Base-by-base conservation (phyloP, 768 basidiomycete genomes). In the Vishniacozyma victoriae region DNA sequence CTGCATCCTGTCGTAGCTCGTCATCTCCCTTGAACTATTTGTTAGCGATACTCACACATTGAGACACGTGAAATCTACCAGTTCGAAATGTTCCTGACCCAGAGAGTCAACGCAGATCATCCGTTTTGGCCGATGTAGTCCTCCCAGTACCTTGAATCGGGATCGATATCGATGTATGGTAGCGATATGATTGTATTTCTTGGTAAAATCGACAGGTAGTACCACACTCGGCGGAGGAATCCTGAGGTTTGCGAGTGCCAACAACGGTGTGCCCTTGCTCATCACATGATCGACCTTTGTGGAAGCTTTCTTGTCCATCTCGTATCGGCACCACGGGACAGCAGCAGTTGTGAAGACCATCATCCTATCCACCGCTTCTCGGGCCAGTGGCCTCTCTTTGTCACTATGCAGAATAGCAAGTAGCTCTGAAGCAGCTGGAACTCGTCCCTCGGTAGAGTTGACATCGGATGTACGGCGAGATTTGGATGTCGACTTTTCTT, bases 1-100 rank as follows among this genome's bases (percentile, higher is more conserved):
- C 90, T 0, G 92, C 92, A 65, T 99, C 95, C 72, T 99, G 95
- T 33, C 95, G 83, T 38, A 95, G 69, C 62, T 99, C 95, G 59
- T 99, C 95, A 9, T 81, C 77, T 3, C 89, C 89, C 69, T 99
- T 96, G 74, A 90, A 92, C 89, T 93, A 53, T 6, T 15, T n/a
- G n/a, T 44, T 35, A 49, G 44, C 25, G 6, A 9, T 24, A 29
- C 5, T n/a, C 24, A 5, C 0, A 12, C 31, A 20, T 31, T 18
- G 12, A 26, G 2, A 3, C 14, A 35, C 13, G 11, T 3, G 7
- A 16, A 12, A 70, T 84, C 64, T 57, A 91, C 93, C 70, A 99
- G 67, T 65, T 96, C 88, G 55, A 78, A 85, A 70, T 90, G 85
- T 41, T 64, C 70, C 23, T 70, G 59, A 1, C 85, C 87, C 60